These are phyloP conservation scores for Crucihimalaya himalaica DNA, from an alignment of 345 rosid genomes.

Conservation along the genomic window DNA sequence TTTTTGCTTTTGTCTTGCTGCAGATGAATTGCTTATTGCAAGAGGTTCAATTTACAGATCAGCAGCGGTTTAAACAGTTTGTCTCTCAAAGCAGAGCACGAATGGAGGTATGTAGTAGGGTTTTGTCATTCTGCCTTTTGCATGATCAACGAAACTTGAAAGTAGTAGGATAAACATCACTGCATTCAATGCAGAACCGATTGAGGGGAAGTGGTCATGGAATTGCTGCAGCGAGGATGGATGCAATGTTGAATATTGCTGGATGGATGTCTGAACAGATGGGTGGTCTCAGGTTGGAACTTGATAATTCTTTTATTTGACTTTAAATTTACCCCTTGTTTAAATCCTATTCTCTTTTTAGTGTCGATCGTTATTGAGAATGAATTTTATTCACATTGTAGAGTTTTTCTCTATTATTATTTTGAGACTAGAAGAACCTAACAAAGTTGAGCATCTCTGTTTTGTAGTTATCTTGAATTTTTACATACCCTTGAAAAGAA, in stretches of 20 bases:
- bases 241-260: slow-evolving; percentile 80
- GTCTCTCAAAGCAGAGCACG: slow-evolving; percentile 96
- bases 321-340: background rate
- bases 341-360: background rate
- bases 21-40: slow-evolving; percentile 82
- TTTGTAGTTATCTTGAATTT: slow-evolving; percentile 79
- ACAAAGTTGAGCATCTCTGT: slow-evolving; percentile 25
- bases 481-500: slow-evolving; percentile 74
- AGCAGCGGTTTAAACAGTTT: slow-evolving; percentile 95
- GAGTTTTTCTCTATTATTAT: background rate
- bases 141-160: slow-evolving; percentile 6
- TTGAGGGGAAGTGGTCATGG: slow-evolving; percentile 93
- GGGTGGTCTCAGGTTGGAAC: slow-evolving; percentile 88
- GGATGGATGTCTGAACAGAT: slow-evolving; percentile 99
- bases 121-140: slow-evolving; percentile 2
- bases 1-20: slow-evolving; percentile 15
- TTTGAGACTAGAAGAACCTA: slow-evolving; percentile 1
- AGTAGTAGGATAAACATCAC: slow-evolving; percentile 19
- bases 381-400: background rate
- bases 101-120: slow-evolving; percentile 72
- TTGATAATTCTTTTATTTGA: slow-evolving; percentile 9
- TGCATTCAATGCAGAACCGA: slow-evolving; percentile 59
- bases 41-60: slow-evolving; percentile 95
- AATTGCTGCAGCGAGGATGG: slow-evolving; percentile 90
- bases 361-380: background rate